Evolutionary conservation across 1,284 basidiomycete species (phyloP).

Genomic region (Austroboletus novae-zelandiae): DNA sequence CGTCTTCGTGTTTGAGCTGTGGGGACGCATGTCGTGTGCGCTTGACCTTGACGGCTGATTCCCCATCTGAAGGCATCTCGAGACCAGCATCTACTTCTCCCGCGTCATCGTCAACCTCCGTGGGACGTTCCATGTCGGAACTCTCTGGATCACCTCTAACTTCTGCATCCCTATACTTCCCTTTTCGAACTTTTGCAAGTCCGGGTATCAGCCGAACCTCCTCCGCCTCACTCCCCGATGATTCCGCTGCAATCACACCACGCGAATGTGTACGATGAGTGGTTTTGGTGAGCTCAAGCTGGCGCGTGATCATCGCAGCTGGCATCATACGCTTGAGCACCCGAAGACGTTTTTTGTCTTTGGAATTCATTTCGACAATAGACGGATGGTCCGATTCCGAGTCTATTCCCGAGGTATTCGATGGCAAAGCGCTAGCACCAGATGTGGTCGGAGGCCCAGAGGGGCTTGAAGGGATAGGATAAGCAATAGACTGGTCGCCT

Average conservation of each 20-base stretch:
- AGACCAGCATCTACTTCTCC: background rate
- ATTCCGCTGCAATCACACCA: constrained; percentile 11
- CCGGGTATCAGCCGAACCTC: constrained; percentile 42
- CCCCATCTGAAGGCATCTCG: constrained; percentile 14
- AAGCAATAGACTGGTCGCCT: background rate
- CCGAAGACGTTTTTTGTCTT: constrained; percentile 34
- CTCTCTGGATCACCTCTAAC: constrained; percentile 52
- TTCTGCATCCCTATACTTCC: constrained; percentile 26
- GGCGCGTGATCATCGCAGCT: constrained; percentile 38
- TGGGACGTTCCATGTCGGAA: constrained; percentile 35
- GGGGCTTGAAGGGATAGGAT: constrained; percentile 17
- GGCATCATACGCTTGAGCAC: constrained; percentile 46
- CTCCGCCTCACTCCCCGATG: constrained; percentile 33
- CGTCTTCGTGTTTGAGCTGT: constrained; percentile 3
- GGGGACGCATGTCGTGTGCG: constrained; percentile 5
- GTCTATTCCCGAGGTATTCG: constrained; percentile 14
- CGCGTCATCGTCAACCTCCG: background rate
- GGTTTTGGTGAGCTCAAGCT: constrained; percentile 20
- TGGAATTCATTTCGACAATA: constrained; percentile 19
- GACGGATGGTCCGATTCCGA: constrained; percentile 17
- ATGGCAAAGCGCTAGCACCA: constrained; percentile 15
- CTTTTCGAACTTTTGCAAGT: constrained; percentile 40
- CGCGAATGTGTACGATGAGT: constrained; percentile 8
- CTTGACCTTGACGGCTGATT: constrained; percentile 12
- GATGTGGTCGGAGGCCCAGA: constrained; percentile 20